Evolutionary conservation across 2,329 filamentous ascomycete species (phyloP).

Genomic region (Lecanicillium sp.): DNA sequence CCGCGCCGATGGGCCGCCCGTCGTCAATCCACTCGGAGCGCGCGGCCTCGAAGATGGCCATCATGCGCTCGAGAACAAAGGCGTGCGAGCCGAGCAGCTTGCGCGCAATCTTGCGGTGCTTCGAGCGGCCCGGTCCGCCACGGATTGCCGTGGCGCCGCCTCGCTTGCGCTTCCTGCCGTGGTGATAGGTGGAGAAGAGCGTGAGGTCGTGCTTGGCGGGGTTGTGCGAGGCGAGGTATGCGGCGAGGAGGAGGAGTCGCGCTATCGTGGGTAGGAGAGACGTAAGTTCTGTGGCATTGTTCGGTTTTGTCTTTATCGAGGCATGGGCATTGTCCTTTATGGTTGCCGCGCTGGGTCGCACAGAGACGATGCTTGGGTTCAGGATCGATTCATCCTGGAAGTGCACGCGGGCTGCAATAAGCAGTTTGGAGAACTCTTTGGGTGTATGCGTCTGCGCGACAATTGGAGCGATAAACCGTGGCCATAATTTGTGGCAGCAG

Average conservation of each 20-base stretch:
- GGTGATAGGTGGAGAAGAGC: constrained; percentile 68
- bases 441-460: constrained; percentile 65
- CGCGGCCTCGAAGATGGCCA: constrained; percentile 70
- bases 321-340: not conserved
- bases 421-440: constrained; percentile 77
- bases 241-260: constrained; percentile 66
- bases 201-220: constrained; percentile 64
- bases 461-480: constrained; percentile 74
- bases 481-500: constrained; percentile 73
- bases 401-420: constrained; percentile 62
- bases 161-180: constrained; percentile 44
- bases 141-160: constrained; percentile 37
- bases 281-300: constrained; percentile 40
- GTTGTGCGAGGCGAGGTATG: constrained; percentile 79
- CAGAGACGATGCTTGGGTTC: constrained; percentile 54
- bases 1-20: constrained; percentile 20
- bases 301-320: constrained; percentile 10
- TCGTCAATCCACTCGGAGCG: constrained; percentile 46
- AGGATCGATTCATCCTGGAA: constrained; percentile 70
- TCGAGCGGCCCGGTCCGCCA: constrained; percentile 30
- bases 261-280: constrained; percentile 63
- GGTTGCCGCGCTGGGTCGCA: constrained; percentile 16
- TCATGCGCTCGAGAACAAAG: constrained; percentile 71
- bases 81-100: constrained; percentile 71
- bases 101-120: constrained; percentile 67